Percentiles rank a stretch among this genome's conserved stretches.
Evolutionary conservation across 1,284 basidiomycete species (phyloP).

Genomic region (Volvariella volvacea): DNA sequence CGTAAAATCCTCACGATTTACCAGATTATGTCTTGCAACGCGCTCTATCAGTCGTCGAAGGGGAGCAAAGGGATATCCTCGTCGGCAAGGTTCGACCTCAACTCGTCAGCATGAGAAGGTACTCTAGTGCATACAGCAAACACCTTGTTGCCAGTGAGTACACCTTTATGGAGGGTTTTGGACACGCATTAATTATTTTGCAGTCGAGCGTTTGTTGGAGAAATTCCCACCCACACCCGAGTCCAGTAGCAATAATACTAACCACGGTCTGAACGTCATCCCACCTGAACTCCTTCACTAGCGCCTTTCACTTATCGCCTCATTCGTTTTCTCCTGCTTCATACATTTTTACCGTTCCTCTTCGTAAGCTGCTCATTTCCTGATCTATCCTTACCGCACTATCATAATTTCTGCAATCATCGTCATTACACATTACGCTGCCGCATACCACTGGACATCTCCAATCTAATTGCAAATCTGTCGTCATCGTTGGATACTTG

Average conservation of each 20-base stretch:
- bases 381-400: neutral
- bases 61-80: conserved; percentile 63
- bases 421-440: conserved; percentile 2
- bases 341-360: too few relatives aligned
- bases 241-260: too few relatives aligned
- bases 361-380: neutral
- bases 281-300: conserved; percentile 8
- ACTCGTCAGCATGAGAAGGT: conserved; percentile 63
- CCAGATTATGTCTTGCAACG: conserved; percentile 80
- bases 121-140: conserved; percentile 69
- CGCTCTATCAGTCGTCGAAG: conserved; percentile 64
- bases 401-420: neutral
- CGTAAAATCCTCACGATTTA: conserved; percentile 6
- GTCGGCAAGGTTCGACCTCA: conserved; percentile 61
- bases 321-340: neutral
- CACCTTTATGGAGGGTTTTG: conserved; percentile 6
- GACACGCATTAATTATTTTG: too few relatives aligned
- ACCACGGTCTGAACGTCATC: conserved; percentile 6
- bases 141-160: conserved; percentile 72
- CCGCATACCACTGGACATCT: neutral
- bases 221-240: conserved; percentile 20
- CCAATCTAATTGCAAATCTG: too few relatives aligned
- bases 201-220: conserved; percentile 68
- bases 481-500: conserved; percentile 2
- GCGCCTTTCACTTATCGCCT: conserved; percentile 7